A percentile compares a stretch with the other conserved stretches of the same genome.
Conservation (phyloP, 208 protist genomes). For the Leptomonas seymouri region DNA sequence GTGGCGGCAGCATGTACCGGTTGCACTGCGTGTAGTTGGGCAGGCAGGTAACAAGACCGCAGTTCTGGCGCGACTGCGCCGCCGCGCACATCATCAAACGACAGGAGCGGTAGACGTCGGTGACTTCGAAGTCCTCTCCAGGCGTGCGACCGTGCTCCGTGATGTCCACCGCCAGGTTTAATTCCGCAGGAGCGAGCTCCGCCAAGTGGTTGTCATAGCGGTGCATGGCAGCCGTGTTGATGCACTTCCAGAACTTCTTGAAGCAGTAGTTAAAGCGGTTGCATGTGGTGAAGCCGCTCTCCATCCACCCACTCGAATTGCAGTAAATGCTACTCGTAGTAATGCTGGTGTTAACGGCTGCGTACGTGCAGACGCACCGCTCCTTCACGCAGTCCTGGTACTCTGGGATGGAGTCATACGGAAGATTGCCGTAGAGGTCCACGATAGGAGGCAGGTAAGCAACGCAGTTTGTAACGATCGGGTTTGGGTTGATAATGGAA, state of each 20-base stretch:
- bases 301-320: conserved; percentile 32
- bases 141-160: conserved; percentile 39
- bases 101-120: conserved; percentile 48
- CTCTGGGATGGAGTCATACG: conserved; percentile 34
- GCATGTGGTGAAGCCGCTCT: conserved; percentile 53
- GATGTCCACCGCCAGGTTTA: conserved; percentile 29
- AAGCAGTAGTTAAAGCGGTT: conserved; percentile 57
- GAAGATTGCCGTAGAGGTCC: conserved; percentile 37
- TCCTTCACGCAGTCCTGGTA: conserved; percentile 51
- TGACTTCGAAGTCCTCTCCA: conserved; percentile 43
- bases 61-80: conserved; percentile 48
- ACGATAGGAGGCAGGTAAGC: conserved; percentile 29
- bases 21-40: conserved; percentile 71
- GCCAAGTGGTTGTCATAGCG: conserved; percentile 13
- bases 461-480: conserved; percentile 36
- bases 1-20: conserved; percentile 59
- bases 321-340: conserved; percentile 48
- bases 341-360: conserved; percentile 18
- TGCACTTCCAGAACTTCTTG: conserved; percentile 49
- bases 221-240: conserved; percentile 26
- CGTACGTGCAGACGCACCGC: conserved; percentile 52
- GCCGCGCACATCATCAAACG: conserved; percentile 44
- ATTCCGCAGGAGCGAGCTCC: conserved; percentile 20
- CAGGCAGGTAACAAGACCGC: conserved; percentile 61
- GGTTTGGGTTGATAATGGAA: conserved; percentile 46